These are phyloP conservation scores for Alternaria triticimaculans DNA, from an alignment of 2,329 filamentous ascomycete genomes.

Conservation along the genomic window DNA sequence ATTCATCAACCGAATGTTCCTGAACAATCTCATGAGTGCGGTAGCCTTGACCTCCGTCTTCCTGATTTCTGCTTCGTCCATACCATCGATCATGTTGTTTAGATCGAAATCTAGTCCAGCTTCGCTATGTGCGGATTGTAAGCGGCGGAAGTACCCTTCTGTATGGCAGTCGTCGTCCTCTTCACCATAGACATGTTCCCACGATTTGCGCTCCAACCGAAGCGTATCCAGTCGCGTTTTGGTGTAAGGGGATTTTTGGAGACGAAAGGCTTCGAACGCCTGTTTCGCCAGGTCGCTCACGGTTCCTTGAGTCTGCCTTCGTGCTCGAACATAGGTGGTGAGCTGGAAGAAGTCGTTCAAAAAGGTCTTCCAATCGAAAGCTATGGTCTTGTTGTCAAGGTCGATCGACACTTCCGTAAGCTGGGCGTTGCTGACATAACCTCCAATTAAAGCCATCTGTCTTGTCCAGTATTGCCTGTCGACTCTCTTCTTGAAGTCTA, in stretches of 20 bases:
- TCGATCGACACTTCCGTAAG: neutral
- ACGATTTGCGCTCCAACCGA: neutral
- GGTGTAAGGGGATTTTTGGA: neutral
- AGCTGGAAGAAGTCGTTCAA: neutral
- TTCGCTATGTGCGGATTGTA: neutral
- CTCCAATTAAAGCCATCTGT: neutral
- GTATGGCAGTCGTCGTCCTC: neutral
- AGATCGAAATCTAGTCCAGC: neutral
- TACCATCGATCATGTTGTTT: neutral
- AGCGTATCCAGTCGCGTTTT: neutral
- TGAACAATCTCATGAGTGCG: neutral
- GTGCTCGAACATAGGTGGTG: neutral
- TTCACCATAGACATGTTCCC: neutral
- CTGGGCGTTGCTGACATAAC: neutral
- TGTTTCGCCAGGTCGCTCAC: neutral
- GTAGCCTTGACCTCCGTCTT: neutral
- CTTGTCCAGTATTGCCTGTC: neutral
- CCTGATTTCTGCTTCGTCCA: neutral
- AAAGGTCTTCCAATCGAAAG: neutral
- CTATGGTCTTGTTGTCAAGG: neutral
- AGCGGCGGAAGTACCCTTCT: neutral
- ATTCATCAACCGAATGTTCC: neutral
- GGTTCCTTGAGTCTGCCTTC: neutral
- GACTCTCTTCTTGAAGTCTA: neutral
- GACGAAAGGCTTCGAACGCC: neutral